A percentile compares a stretch with the other conserved stretches of the same genome.
These are phyloP conservation scores for Thraustotheca clavata DNA, from an alignment of 352 stramenopile genomes.

Conservation along the genomic window DNA sequence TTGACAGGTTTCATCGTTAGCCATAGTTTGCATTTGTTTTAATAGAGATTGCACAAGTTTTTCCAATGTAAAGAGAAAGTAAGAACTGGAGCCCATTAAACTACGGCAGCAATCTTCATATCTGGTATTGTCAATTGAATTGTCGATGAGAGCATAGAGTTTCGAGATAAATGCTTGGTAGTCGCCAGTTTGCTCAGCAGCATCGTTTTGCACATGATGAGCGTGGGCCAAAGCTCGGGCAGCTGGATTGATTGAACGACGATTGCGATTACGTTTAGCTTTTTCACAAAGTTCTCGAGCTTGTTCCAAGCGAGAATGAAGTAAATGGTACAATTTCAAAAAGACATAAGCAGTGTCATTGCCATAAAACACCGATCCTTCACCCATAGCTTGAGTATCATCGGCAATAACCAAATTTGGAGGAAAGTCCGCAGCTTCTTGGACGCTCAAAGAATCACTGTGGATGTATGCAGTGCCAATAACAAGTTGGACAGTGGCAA, in stretches of 20 bases:
- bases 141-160: slow-evolving; percentile 79
- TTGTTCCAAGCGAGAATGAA: slow-evolving; percentile 75
- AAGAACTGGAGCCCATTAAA: slow-evolving; percentile 85
- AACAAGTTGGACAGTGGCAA: slow-evolving; percentile 58
- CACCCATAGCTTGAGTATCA: slow-evolving; percentile 38
- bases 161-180: slow-evolving; percentile 84
- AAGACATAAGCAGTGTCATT: slow-evolving; percentile 86
- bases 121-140: slow-evolving; percentile 78
- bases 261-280: slow-evolving; percentile 73
- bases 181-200: slow-evolving; percentile 70
- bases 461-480: slow-evolving; percentile 68
- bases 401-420: slow-evolving; percentile 52
- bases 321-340: slow-evolving; percentile 81
- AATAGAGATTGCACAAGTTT: slow-evolving; percentile 78
- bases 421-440: slow-evolving; percentile 67
- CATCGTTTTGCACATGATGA: slow-evolving; percentile 37
- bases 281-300: slow-evolving; percentile 81
- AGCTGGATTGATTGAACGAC: slow-evolving; percentile 82
- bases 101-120: slow-evolving; percentile 85
- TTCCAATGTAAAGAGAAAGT: slow-evolving; percentile 90
- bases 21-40: slow-evolving; percentile 85
- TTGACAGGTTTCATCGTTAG: slow-evolving; percentile 70
- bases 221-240: slow-evolving; percentile 65
- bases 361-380: slow-evolving; percentile 58
- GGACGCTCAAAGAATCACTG: slow-evolving; percentile 58